These are phyloP conservation scores for Apiospora marii DNA, from an alignment of 2,329 filamentous ascomycete genomes.

Conservation along the genomic window DNA sequence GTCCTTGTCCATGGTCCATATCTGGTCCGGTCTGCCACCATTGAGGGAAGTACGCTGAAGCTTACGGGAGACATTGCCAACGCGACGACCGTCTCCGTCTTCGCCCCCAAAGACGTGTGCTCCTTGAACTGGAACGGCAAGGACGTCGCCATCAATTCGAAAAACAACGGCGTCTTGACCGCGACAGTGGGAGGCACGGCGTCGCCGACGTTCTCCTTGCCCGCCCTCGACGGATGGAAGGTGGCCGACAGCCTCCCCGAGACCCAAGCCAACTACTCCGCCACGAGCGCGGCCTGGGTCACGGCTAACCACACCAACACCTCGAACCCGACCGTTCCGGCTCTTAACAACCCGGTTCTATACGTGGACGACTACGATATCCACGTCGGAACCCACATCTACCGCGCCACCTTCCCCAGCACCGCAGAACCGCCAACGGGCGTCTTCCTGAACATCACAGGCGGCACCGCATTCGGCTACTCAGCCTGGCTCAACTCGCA, in stretches of 20 bases:
- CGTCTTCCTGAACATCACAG: constrained; percentile 59
- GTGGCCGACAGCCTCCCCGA: constrained; percentile 58
- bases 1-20: constrained; percentile 61
- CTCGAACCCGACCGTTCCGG: constrained; percentile 54
- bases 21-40: constrained; percentile 54
- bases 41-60: constrained; percentile 46
- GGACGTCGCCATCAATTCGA: constrained; percentile 40
- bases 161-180: constrained; percentile 39
- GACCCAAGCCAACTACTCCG: constrained; percentile 50
- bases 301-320: constrained; percentile 59
- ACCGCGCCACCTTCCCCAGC: constrained; percentile 57
- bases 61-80: constrained; percentile 55
- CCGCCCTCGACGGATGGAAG: constrained; percentile 54
- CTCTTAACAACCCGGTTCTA: constrained; percentile 60
- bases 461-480: constrained; percentile 64
- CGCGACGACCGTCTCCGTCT: constrained; percentile 52
- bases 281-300: constrained; percentile 52
- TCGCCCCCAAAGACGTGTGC: constrained; percentile 54
- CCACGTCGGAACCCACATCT: constrained; percentile 62
- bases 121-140: constrained; percentile 61
- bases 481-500: constrained; percentile 65
- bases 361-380: constrained; percentile 66
- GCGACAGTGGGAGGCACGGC: constrained; percentile 39
- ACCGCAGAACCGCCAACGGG: constrained; percentile 47
- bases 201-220: constrained; percentile 43